phyloP scores from a whole-genome alignment of 768 basidiomycete species.

The Tricholoma flavovirens region DNA sequence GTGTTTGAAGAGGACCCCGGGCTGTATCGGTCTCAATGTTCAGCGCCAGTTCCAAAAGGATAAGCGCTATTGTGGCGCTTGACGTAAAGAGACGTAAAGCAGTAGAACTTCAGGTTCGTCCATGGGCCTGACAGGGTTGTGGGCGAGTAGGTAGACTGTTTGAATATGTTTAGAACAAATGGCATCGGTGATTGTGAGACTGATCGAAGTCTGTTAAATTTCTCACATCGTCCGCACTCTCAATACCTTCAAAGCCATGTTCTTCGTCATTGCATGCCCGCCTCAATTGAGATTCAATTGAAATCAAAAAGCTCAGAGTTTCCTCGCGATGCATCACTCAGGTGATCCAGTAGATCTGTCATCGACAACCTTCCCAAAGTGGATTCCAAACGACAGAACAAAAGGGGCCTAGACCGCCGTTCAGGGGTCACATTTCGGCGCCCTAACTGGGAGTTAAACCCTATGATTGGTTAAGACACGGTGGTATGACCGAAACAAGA shows the following conservation, averaged over 20 bases:
- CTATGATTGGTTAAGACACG: slow-evolving; percentile 2
- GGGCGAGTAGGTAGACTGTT: neutral
- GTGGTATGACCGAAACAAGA: slow-evolving; percentile 7
- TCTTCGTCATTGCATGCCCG: neutral
- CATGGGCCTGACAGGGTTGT: neutral
- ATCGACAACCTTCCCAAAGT: neutral
- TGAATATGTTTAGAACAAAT: neutral
- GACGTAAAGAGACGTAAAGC: no score
- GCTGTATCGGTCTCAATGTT: no score
- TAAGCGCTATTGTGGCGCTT: no score
- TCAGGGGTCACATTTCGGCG: neutral
- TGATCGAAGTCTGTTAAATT: neutral
- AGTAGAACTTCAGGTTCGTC: neutral
- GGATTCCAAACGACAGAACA: neutral
- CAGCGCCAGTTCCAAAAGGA: no score
- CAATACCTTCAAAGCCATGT: no score
- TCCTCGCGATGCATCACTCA: neutral
- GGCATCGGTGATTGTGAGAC: neutral
- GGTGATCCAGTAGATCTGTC: neutral
- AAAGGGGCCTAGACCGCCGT: neutral
- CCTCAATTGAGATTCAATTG: neutral
- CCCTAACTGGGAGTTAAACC: neutral
- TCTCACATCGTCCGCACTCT: neutral
- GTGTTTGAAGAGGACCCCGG: no score
- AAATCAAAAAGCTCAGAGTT: neutral